Conservation (phyloP, 2,329 filamentous ascomycete genomes). For the Leptographium galeiforme region DNA sequence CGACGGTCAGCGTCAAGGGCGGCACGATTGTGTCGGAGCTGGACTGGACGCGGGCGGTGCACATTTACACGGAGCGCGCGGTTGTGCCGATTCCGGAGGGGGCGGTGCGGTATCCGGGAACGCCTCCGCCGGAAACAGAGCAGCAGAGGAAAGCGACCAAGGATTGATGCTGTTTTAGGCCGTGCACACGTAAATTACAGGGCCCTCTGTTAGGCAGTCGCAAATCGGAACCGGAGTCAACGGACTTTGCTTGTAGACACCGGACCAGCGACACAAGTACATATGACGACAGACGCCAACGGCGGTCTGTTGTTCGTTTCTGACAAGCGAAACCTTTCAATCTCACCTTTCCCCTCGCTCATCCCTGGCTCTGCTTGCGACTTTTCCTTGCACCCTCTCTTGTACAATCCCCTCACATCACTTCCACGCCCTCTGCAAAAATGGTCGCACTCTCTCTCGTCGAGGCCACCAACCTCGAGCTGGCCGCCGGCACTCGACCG, state of each 20-base stretch:
- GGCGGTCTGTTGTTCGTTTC: too few species aligned
- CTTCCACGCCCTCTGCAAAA: background rate
- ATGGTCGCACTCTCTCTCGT: slow-evolving; percentile 7
- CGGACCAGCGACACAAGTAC: too few species aligned
- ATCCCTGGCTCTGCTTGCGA: too few species aligned
- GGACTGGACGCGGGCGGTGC: slow-evolving; percentile 23
- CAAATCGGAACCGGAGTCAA: too few species aligned
- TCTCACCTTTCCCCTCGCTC: too few species aligned
- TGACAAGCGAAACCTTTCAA: too few species aligned
- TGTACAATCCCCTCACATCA: background rate
- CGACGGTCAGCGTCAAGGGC: slow-evolving; percentile 31
- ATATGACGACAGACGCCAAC: too few species aligned
- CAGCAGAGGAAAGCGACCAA: background rate
- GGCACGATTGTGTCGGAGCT: slow-evolving; percentile 27
- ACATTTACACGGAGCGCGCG: slow-evolving; percentile 32
- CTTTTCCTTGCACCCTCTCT: too few species aligned
- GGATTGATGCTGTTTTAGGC: too few species aligned
- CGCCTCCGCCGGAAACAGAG: background rate
- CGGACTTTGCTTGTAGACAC: too few species aligned
- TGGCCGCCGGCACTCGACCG: slow-evolving; percentile 4
- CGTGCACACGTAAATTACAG: too few species aligned
- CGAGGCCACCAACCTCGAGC: slow-evolving; percentile 7
- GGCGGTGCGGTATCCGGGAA: slow-evolving; percentile 9
- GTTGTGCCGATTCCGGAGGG: slow-evolving; percentile 29
- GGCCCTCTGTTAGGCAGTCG: too few species aligned